phyloP scores from a whole-genome alignment of 106 monocot species.

The Dendrobium catenatum region DNA sequence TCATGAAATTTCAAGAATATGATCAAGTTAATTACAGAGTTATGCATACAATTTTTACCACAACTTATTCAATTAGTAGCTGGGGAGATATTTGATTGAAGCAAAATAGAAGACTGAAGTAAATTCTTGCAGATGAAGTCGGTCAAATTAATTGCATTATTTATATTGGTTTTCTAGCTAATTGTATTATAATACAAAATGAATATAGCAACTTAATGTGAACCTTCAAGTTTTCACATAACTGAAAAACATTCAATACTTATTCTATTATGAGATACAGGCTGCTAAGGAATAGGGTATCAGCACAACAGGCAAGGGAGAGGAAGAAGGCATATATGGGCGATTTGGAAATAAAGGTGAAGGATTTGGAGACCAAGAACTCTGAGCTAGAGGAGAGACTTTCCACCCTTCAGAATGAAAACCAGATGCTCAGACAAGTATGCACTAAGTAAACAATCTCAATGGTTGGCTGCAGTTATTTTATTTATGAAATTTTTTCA shows the following conservation, averaged over 20 bases:
- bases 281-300: slow-evolving; percentile 63
- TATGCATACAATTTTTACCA: too few relatives aligned
- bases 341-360: slow-evolving; percentile 42
- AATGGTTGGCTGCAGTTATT: neutral
- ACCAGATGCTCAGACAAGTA: slow-evolving; percentile 89
- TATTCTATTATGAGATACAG: slow-evolving; percentile 10
- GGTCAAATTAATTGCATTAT: neutral
- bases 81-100: neutral
- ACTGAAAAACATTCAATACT: neutral
- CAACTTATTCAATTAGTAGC: too few relatives aligned
- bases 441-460: neutral
- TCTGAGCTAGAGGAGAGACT: slow-evolving; percentile 43
- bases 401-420: slow-evolving; percentile 77
- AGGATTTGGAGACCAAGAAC: slow-evolving; percentile 40
- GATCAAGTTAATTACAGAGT: too few relatives aligned
- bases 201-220: neutral
- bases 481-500: neutral
- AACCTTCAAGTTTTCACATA: neutral
- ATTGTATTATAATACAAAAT: neutral
- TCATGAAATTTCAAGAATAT: too few relatives aligned
- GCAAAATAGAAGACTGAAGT: neutral
- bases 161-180: neutral
- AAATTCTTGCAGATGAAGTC: neutral
- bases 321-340: slow-evolving; percentile 59
- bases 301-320: slow-evolving; percentile 66